phyloP scores from a whole-genome alignment of 1,139 yeast species.

The Pneumocystis jirovecii region DNA sequence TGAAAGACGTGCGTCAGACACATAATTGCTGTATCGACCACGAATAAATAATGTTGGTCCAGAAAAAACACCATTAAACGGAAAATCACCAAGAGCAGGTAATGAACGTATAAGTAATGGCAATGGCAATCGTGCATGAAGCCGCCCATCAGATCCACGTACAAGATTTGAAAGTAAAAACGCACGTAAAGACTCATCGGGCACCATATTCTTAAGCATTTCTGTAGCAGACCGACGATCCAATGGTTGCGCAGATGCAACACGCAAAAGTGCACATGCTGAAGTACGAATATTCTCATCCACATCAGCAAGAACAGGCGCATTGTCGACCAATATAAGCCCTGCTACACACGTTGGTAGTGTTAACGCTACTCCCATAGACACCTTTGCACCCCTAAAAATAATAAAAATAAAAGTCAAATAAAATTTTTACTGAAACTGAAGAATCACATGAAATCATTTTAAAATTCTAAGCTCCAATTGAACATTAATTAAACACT shows the following conservation, averaged over 20 bases:
- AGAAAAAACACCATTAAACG: conserved; percentile 44
- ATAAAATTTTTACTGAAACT: neutral
- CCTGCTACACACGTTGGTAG: conserved; percentile 49
- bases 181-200: conserved; percentile 23
- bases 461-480: neutral
- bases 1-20: conserved; percentile 73
- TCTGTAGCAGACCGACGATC: conserved; percentile 51
- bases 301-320: conserved; percentile 48
- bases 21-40: conserved; percentile 61
- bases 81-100: conserved; percentile 61
- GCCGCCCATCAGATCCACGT: conserved; percentile 20
- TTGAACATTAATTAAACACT: neutral
- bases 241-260: conserved; percentile 24
- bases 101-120: conserved; percentile 50
- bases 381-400: conserved; percentile 66
- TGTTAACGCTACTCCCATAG: conserved; percentile 70
- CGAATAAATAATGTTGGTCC: conserved; percentile 70
- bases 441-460: neutral
- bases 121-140: conserved; percentile 49
- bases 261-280: neutral
- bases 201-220: conserved; percentile 44
- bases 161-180: conserved; percentile 61
- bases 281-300: neutral
- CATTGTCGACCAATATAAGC: conserved; percentile 73
- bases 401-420: neutral